phyloP scores from a whole-genome alignment of 805 yeast species.

The Candida namnaoensis region DNA sequence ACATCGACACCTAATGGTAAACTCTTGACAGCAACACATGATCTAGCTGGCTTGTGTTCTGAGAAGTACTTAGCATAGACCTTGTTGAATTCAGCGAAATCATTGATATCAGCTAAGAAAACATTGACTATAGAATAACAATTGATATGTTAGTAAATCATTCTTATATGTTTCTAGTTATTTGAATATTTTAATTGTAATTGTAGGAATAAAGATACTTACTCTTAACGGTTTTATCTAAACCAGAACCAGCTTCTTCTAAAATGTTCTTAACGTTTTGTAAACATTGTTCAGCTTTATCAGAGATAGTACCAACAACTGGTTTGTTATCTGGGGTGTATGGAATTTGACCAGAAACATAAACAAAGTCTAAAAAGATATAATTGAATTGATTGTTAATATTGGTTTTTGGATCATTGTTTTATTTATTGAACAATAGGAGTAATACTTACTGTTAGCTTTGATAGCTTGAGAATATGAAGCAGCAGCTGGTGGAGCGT shows the following conservation, averaged over 20 bases:
- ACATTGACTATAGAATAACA: slow-evolving; percentile 36
- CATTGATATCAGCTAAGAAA: slow-evolving; percentile 84
- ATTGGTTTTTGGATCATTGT: slow-evolving; percentile 1
- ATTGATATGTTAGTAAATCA: slow-evolving; percentile 3
- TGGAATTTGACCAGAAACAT: slow-evolving; percentile 94
- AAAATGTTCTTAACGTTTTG: slow-evolving; percentile 64
- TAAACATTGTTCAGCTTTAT: slow-evolving; percentile 69
- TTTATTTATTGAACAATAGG: background rate
- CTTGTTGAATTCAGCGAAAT: slow-evolving; percentile 77
- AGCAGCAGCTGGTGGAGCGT: slow-evolving; percentile 96
- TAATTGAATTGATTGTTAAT: slow-evolving; percentile 5
- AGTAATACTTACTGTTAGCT: slow-evolving; percentile 43
- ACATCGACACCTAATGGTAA: slow-evolving; percentile 80
- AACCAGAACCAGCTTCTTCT: slow-evolving; percentile 76
- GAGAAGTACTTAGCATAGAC: slow-evolving; percentile 75
- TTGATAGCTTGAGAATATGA: slow-evolving; percentile 94
- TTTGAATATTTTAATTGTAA: background rate
- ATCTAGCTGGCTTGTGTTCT: slow-evolving; percentile 88
- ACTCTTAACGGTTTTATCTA: slow-evolving; percentile 79
- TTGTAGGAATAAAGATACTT: background rate
- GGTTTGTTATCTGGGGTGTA: slow-evolving; percentile 75
- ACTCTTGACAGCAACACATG: slow-evolving; percentile 91
- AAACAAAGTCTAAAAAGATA: slow-evolving; percentile 50
- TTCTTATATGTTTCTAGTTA: background rate
- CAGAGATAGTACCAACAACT: slow-evolving; percentile 68